phyloP scores from a whole-genome alignment of 78 protist species.

The Dictyostelium intermedium region DNA sequence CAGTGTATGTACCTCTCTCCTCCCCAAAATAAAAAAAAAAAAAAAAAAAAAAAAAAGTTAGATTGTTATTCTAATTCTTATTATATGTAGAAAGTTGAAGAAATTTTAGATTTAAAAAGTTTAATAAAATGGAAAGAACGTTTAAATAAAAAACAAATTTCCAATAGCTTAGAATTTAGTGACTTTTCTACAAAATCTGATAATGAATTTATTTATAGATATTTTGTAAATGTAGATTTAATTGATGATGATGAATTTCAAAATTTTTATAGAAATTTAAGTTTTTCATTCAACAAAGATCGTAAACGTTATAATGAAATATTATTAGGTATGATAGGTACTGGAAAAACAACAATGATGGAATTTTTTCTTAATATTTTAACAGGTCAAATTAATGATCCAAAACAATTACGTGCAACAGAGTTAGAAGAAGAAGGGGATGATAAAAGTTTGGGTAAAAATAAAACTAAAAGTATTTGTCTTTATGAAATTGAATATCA shows the following conservation, averaged over 20 bases:
- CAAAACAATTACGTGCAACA: neutral
- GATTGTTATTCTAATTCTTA: too few species aligned
- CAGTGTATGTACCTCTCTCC: neutral
- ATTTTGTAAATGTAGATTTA: neutral
- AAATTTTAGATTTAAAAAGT: neutral
- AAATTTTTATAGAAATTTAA: neutral
- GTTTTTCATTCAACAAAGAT: neutral
- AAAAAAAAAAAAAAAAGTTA: too few species aligned
- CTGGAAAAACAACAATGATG: conserved; percentile 22
- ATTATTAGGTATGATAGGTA: neutral
- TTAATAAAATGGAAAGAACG: neutral
- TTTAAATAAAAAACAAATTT: neutral
- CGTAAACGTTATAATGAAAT: neutral
- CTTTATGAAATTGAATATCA: too few species aligned
- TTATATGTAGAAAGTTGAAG: too few species aligned
- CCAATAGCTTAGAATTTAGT: neutral
- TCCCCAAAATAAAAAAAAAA: too few species aligned
- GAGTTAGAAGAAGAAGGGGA: neutral
- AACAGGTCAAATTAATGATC: conserved; percentile 15
- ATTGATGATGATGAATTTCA: neutral
- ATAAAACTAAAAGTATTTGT: conserved; percentile 11
- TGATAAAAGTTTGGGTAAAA: neutral
- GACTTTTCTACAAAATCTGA: neutral
- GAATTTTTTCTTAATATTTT: conserved; percentile 18
- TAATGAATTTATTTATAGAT: neutral